Conservation (phyloP, 2,329 filamentous ascomycete species). For the Epichloe elymi region DNA sequence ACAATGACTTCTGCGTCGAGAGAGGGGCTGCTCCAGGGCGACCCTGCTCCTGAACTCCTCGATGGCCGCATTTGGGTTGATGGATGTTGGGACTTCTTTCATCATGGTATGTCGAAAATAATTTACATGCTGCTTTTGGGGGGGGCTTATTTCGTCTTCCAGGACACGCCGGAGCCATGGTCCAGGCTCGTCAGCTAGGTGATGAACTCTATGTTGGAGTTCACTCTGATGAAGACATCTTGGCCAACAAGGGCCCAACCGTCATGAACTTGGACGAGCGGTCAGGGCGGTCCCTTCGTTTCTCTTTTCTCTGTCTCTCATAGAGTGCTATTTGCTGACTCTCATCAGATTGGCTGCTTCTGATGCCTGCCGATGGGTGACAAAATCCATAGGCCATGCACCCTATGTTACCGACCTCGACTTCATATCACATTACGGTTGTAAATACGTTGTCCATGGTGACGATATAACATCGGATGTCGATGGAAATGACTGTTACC, state of each 20-base stretch:
- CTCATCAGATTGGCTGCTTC: slow-evolving; percentile 63
- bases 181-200: slow-evolving; percentile 87
- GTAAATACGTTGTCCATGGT: slow-evolving; percentile 89
- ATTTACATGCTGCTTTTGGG: neutral
- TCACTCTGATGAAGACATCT: slow-evolving; percentile 88
- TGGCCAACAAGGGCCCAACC: slow-evolving; percentile 94
- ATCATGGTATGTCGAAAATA: slow-evolving; percentile 56
- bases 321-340: neutral
- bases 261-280: slow-evolving; percentile 92
- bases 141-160: neutral
- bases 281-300: slow-evolving; percentile 23
- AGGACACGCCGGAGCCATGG: slow-evolving; percentile 94
- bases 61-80: slow-evolving; percentile 89
- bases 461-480: slow-evolving; percentile 96
- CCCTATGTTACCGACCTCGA: slow-evolving; percentile 89
- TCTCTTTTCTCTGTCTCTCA: neutral
- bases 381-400: slow-evolving; percentile 66
- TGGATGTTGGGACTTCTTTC: slow-evolving; percentile 98
- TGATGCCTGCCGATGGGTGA: slow-evolving; percentile 91
- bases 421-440: slow-evolving; percentile 93
- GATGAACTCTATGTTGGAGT: slow-evolving; percentile 82
- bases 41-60: slow-evolving; percentile 40
- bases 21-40: slow-evolving; percentile 23
- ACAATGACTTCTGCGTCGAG: slow-evolving; percentile 12
- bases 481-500: slow-evolving; percentile 89